Percentiles rank a stretch among this genome's conserved stretches.
Conservation (phyloP, 163 green algal species). For the Trebouxia gelatinosa region DNA sequence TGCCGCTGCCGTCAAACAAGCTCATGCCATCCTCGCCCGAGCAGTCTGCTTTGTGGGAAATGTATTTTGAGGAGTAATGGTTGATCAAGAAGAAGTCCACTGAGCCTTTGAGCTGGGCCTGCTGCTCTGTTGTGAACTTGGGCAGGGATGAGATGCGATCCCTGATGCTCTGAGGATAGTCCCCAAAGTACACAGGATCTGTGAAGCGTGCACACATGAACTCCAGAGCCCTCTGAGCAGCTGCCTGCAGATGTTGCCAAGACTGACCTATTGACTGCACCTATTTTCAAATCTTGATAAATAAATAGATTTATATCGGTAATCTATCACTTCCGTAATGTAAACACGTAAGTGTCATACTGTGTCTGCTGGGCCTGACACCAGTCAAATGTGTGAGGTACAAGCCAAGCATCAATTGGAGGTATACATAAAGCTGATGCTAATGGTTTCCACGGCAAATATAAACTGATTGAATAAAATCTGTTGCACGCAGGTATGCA, state of each 20-base stretch:
- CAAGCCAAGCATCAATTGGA: too few relatives aligned
- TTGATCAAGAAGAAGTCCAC: constrained; percentile 66
- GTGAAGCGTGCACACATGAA: constrained; percentile 49
- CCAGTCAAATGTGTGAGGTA: too few relatives aligned
- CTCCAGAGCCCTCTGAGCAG: constrained; percentile 45
- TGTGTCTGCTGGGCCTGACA: too few relatives aligned
- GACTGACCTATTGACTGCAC: too few relatives aligned
- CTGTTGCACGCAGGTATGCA: too few relatives aligned
- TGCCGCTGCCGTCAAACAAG: not conserved
- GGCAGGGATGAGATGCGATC: constrained; percentile 46
- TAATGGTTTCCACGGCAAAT: too few relatives aligned
- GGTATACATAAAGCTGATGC: too few relatives aligned
- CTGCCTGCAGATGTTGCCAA: constrained; percentile 22
- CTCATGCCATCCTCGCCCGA: constrained; percentile 7
- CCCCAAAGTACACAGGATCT: constrained; percentile 45
- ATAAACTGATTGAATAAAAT: too few relatives aligned
- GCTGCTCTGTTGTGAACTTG: constrained; percentile 55
- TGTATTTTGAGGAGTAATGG: constrained; percentile 45
- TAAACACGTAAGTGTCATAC: too few relatives aligned
- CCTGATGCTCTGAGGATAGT: constrained; percentile 54
- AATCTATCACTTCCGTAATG: too few relatives aligned
- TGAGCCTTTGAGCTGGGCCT: constrained; percentile 41
- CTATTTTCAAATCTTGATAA: too few relatives aligned
- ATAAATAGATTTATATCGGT: too few relatives aligned
- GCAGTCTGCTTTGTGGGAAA: constrained; percentile 3